Evolutionary conservation across 768 basidiomycete species (phyloP), one percentile per base, ranked within the genome.

Genomic region (Mycena olivaceomarginata): DNA sequence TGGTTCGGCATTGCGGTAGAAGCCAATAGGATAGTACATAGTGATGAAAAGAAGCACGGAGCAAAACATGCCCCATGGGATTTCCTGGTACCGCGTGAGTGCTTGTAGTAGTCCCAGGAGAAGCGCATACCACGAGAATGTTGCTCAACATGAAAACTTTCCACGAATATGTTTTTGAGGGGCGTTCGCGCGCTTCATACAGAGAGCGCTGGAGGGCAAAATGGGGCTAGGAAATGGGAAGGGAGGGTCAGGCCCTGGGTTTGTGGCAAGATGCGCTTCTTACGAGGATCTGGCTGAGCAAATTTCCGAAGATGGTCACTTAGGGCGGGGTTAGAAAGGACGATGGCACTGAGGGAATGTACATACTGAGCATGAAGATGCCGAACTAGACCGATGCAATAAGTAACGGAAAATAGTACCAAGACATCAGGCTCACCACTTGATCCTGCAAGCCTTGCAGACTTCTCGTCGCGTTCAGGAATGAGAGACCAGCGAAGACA

Each of bases 1-100:
- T 11, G 81, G 81, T 40, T 77, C 81, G 18, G 87, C 87, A 76
- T 89, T 89, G n/a, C 81, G 77, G 79, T 88, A 86, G n/a, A 88
- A 79, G 25, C 85, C 85, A 63, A 86, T 84, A 11, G 85, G 83
- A 73, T 82, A 86, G 77, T 85, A 86, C 85, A 85, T 87, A 75
- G 82, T 82, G 57, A 84, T 66, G 81, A 82, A 87, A 70, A 81
- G 81, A n/a, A 86, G 4, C 16, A 82, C 82, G 5, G 82, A 79
- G 31, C 75, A 75, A 65, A 81, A 43, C 8, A 80, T 66, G 43
- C 82, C 81, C 78, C 82, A 83, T 20, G 83, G 84, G 5, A 83
- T 59, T 60, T 85, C 31, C 31, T 31, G 31, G 31, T 31, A 31
- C 31, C 31, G 31, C 31, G 31, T 31, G 31, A 31, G 31, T 31